A percentile compares a stretch with the other conserved stretches of the same genome.
Evolutionary conservation across 164 flowering plant genomes (phyloP).

Genomic region (Taxillus chinensis): DNA sequence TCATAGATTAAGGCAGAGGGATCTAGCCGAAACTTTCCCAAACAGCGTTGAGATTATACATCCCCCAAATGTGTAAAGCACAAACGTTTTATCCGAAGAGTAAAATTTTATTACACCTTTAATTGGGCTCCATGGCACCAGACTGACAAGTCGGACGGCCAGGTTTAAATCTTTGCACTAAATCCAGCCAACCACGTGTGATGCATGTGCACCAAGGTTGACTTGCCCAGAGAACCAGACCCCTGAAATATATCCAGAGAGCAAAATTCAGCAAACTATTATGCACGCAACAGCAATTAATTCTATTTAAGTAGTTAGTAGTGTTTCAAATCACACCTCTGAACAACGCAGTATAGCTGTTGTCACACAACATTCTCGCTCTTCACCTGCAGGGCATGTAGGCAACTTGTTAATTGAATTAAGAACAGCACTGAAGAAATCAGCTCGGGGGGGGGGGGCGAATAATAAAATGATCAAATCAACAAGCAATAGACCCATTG

Average conservation of each 20-base stretch:
- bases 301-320: background rate
- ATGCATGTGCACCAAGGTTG: slow-evolving; percentile 45
- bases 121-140: too few relatives aligned
- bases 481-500: too few relatives aligned
- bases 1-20: too few relatives aligned
- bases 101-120: too few relatives aligned
- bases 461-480: too few relatives aligned
- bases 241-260: slow-evolving; percentile 12
- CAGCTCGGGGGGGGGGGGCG: too few relatives aligned
- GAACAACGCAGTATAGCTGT: slow-evolving; percentile 27
- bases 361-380: slow-evolving; percentile 25
- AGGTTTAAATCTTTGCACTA: slow-evolving; percentile 15
- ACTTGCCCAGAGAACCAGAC: slow-evolving; percentile 14
- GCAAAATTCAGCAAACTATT: background rate
- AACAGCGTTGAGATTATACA: too few relatives aligned
- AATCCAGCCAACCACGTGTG: slow-evolving; percentile 46
- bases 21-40: too few relatives aligned
- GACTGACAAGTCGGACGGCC: too few relatives aligned
- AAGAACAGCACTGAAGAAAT: too few relatives aligned
- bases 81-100: too few relatives aligned
- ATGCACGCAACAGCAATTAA: background rate
- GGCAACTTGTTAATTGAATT: background rate
- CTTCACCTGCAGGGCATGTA: slow-evolving; percentile 30
- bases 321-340: slow-evolving; percentile 26
- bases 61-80: too few relatives aligned